These are phyloP conservation scores for Bromus sterilis DNA, from an alignment of 176 grass and related monocot genomes.

Conservation along the genomic window DNA sequence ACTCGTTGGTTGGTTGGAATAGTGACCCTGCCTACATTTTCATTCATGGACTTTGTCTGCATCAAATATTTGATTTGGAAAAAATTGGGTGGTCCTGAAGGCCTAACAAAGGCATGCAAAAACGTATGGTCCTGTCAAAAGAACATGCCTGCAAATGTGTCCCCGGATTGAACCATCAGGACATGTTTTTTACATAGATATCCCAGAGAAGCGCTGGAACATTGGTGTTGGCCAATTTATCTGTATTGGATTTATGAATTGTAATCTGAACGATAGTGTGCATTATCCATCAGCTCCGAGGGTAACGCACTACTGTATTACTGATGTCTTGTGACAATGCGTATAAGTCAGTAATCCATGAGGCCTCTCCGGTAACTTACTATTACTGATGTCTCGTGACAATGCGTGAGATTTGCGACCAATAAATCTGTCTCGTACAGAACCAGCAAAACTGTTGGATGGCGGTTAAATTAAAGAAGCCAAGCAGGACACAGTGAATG, in stretches of 20 bases:
- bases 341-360: neutral
- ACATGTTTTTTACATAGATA: neutral
- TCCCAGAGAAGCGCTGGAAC: neutral
- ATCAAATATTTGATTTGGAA: slow-evolving; percentile 18
- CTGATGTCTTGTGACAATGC: neutral
- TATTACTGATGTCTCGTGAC: too few relatives aligned
- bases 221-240: neutral
- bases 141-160: neutral
- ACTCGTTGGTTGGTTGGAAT: neutral
- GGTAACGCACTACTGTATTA: neutral
- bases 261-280: slow-evolving; percentile 2
- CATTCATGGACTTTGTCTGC: neutral
- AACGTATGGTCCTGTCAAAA: neutral
- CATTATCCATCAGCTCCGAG: slow-evolving; percentile 1
- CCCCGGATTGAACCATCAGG: neutral
- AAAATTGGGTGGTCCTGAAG: neutral
- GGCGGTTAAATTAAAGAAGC: too few relatives aligned
- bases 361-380: neutral
- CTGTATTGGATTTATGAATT: neutral
- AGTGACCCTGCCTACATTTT: neutral
- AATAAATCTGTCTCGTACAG: too few relatives aligned
- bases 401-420: too few relatives aligned
- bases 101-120: neutral
- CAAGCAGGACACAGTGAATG: too few relatives aligned
- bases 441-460: too few relatives aligned